Percentiles rank a stretch among this genome's conserved stretches.
Evolutionary conservation across 1,284 basidiomycete genomes (phyloP).

Genomic region (Omphalotus olearius): DNA sequence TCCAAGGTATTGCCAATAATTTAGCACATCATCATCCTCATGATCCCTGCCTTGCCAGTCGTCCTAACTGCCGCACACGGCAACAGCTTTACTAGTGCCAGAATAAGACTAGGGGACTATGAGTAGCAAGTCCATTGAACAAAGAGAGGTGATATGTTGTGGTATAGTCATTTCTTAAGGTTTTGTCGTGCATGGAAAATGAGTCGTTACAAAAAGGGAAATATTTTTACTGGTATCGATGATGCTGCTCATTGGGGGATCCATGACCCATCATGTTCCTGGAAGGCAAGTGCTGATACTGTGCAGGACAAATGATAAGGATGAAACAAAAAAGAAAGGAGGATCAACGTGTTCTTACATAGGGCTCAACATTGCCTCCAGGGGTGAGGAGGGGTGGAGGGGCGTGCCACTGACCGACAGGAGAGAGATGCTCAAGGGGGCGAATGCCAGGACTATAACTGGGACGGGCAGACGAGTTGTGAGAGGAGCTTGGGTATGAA

Average conservation of each 20-base stretch:
- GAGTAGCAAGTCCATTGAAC: not conserved
- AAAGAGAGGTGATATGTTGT: not conserved
- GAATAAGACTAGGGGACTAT: not conserved
- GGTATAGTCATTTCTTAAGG: not conserved
- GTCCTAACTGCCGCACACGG: no score
- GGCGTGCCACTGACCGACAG: constrained; percentile 37
- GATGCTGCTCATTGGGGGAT: constrained; percentile 11
- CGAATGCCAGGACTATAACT: constrained; percentile 36
- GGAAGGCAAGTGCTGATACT: constrained; percentile 5
- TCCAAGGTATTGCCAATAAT: constrained; percentile 4
- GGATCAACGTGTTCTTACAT: constrained; percentile 37
- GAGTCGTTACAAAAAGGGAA: not conserved
- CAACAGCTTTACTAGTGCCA: not conserved
- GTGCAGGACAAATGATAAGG: constrained; percentile 8
- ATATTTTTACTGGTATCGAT: constrained; percentile 10
- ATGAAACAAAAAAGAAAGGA: not conserved
- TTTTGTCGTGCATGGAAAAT: not conserved
- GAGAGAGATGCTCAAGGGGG: constrained; percentile 36
- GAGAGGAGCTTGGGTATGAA: constrained; percentile 31
- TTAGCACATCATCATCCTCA: constrained; percentile 2
- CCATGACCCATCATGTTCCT: constrained; percentile 6
- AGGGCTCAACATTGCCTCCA: constrained; percentile 45
- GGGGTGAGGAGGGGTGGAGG: constrained; percentile 30
- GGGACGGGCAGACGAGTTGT: constrained; percentile 33
- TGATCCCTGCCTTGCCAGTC: not conserved